Conservation (phyloP, 1,284 basidiomycete species). For the Ceratobasidium sp. region DNA sequence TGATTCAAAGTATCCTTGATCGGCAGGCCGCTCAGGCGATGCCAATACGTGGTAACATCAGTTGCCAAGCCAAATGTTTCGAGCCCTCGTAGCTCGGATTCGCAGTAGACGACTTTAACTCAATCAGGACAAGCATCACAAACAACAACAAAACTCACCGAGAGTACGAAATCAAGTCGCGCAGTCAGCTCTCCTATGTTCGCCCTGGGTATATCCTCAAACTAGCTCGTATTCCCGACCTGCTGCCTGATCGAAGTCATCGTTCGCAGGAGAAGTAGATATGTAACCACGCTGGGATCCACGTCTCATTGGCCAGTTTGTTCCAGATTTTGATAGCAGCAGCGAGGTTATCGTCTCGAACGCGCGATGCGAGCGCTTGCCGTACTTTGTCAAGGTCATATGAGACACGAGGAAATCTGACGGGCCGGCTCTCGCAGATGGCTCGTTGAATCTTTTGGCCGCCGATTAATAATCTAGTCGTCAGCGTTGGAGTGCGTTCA, state of each 20-base stretch:
- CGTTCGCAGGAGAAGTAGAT: conserved; percentile 65
- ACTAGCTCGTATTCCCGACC: conserved; percentile 71
- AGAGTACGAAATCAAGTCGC: conserved; percentile 72
- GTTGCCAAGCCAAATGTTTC: conserved; percentile 48
- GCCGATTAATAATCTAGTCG: no score
- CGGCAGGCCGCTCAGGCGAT: background rate
- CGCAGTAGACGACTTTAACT: conserved; percentile 47
- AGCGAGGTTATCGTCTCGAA: conserved; percentile 21
- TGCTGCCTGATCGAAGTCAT: conserved; percentile 57
- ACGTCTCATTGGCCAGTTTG: conserved; percentile 57
- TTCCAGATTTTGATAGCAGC: conserved; percentile 53
- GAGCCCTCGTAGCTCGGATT: conserved; percentile 52
- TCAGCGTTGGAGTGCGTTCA: no score
- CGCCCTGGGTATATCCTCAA: conserved; percentile 74
- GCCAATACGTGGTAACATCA: conserved; percentile 52
- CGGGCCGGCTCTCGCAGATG: no score
- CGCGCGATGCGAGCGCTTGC: no score
- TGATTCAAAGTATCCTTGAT: conserved; percentile 10
- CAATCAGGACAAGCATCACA: conserved; percentile 11
- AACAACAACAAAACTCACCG: conserved; percentile 56
- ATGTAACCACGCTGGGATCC: conserved; percentile 50
- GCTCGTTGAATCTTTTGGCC: no score
- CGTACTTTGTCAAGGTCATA: no score
- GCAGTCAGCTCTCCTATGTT: conserved; percentile 66
- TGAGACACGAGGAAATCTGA: no score